Evolutionary conservation across 2,329 filamentous ascomycete genomes (phyloP).

Genomic region (Achaetomium macrosporum): DNA sequence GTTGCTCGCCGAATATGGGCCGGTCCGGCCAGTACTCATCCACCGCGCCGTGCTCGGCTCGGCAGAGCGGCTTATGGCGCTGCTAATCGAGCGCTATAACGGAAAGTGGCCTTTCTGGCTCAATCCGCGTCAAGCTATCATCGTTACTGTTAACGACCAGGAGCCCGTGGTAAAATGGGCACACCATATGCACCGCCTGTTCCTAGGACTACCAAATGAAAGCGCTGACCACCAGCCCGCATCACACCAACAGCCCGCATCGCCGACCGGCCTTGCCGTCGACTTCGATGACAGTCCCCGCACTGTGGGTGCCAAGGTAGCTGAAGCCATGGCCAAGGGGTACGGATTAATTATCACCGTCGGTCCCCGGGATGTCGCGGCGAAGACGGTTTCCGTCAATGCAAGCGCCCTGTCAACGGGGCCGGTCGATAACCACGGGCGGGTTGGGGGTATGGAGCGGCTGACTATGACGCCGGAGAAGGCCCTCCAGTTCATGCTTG

Average conservation of each 20-base stretch:
- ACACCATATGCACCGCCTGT: constrained; percentile 41
- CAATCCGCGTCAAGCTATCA: constrained; percentile 69
- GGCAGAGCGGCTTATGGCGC: constrained; percentile 75
- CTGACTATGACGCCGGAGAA: constrained; percentile 37
- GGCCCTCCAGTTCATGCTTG: constrained; percentile 40
- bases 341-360: constrained; percentile 71
- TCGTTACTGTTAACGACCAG: constrained; percentile 65
- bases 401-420: constrained; percentile 30
- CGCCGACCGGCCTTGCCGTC: constrained; percentile 58
- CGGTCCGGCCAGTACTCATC: constrained; percentile 69
- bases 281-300: constrained; percentile 63
- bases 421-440: constrained; percentile 30
- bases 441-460: constrained; percentile 8
- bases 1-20: constrained; percentile 47
- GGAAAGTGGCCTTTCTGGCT: constrained; percentile 86
- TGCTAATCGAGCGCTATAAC: constrained; percentile 77
- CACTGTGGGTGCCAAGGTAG: constrained; percentile 62
- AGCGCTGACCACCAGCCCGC: constrained; percentile 29
- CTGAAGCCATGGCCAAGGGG: constrained; percentile 63
- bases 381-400: constrained; percentile 49
- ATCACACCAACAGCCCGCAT: constrained; percentile 38
- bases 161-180: constrained; percentile 47
- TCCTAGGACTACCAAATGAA: constrained; percentile 40
- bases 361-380: constrained; percentile 59
- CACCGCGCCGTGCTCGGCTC: constrained; percentile 82